phyloP scores from a whole-genome alignment of 2,329 filamentous ascomycete species.

The Neonectria faginata region DNA sequence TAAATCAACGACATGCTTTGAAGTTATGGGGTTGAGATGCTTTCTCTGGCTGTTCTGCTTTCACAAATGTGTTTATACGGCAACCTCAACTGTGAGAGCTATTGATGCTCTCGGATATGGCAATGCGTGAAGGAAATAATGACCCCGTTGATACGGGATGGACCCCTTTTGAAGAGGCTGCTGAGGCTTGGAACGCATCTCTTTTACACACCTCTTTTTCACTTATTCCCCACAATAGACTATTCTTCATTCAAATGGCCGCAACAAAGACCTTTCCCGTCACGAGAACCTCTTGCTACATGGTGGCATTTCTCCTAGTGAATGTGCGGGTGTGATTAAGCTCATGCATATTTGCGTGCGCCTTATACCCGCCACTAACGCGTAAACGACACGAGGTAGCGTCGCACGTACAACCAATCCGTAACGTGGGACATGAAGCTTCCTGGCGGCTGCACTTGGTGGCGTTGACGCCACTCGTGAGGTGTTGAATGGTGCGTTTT shows the following conservation, averaged over 20 bases:
- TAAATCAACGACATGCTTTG: slow-evolving; percentile 19
- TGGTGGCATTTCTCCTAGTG: background rate
- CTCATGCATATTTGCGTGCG: background rate
- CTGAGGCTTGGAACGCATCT: background rate
- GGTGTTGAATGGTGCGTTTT: background rate
- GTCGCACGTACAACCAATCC: background rate
- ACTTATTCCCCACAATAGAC: background rate
- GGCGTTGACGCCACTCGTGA: background rate
- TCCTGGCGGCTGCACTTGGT: background rate
- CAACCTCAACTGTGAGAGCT: background rate
- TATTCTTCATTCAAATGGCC: background rate
- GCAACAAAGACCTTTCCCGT: background rate
- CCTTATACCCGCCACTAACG: background rate
- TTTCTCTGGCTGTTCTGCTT: background rate
- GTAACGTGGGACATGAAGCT: background rate
- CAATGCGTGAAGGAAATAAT: background rate
- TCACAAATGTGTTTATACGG: background rate
- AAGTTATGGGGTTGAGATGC: background rate
- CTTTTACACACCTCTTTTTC: background rate
- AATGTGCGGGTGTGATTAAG: background rate
- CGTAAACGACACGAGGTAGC: background rate
- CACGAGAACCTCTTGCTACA: background rate
- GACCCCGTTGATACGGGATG: background rate
- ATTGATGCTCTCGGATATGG: background rate
- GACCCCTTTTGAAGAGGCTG: background rate